Base-by-base conservation (phyloP, 176 grass and related monocot species). In the Zea mays region DNA sequence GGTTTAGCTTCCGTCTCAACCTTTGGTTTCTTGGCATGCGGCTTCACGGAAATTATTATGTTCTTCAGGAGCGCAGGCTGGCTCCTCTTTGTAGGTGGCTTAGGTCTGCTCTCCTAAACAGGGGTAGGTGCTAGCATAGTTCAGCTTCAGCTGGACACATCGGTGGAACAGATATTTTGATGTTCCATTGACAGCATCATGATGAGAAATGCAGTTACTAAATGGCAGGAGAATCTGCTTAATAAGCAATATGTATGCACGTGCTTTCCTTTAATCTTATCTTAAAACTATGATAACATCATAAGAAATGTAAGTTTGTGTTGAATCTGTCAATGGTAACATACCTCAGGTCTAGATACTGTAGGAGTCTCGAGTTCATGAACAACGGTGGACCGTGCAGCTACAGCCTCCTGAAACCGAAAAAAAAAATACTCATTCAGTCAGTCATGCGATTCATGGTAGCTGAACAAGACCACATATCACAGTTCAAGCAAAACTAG, bases 21-120 rank as follows among this genome's bases (percentile, higher is more conserved):
- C 82, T 87, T 93, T 57, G 96, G 81, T 85, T 89, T 99, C 85
- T 99, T 99, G 12, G 83, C 85, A 84, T 95, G 96, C 2, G 90
- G 85, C 87, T 95, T 99, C 61, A 93, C 90, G 15, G 91, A 89
- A 83, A 99, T 94, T 69, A 89, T 85, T 70, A 99, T 9, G 42
- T 93, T 92, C 50, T 83, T 85, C 59, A 87, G 81, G 43, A 75
- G 65, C 35, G 85, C 86, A 27, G 81, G 87, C 27, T 84, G 88
- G 80, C 61, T 83, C 76, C 85, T 98, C 70, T 98, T 98, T 8
- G 59, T 41, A 45, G 78, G 42, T 44, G 83, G 84, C 49, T 86
- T 88, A 61, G 84, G 83, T 10, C 74, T 88, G 69, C 37, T 73
- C 27, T 75, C 80, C 92, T 90, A 49, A 57, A 47, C 55, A 75